phyloP scores from a whole-genome alignment of 371 early-diverging fungal species.

The Mucor piriformis region DNA sequence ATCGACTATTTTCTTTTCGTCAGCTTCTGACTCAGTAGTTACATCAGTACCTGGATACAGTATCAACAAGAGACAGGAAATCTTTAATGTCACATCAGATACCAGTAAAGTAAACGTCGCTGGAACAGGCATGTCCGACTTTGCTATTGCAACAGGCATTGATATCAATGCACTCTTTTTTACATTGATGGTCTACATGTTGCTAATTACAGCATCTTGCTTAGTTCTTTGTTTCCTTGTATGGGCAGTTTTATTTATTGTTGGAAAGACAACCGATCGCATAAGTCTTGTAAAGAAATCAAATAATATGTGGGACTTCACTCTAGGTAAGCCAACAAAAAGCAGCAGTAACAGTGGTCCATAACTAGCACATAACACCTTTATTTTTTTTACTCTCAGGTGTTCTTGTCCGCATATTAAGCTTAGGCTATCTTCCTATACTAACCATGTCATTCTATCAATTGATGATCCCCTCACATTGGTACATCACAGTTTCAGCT shows the following conservation, averaged over 20 bases:
- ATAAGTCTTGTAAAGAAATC: not conserved
- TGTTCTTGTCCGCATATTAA: constrained; percentile 33
- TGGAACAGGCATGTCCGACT: constrained; percentile 44
- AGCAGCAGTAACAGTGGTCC: not conserved
- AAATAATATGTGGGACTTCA: constrained; percentile 24
- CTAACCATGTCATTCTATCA: constrained; percentile 42
- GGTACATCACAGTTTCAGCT: constrained; percentile 34
- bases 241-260: constrained; percentile 12
- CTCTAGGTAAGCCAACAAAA: constrained; percentile 23
- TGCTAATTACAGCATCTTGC: constrained; percentile 34
- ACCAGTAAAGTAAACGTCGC: constrained; percentile 20
- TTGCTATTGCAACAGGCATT: constrained; percentile 47
- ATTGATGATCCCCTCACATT: constrained; percentile 41
- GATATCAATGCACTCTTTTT: constrained; percentile 47
- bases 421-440: constrained; percentile 42
- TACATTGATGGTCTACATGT: constrained; percentile 31
- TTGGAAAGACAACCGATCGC: not conserved
- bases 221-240: constrained; percentile 24
- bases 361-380: no score
- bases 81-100: not conserved
- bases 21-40: not conserved
- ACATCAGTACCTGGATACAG: constrained; percentile 13
- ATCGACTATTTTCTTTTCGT: not conserved
- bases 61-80: constrained; percentile 20
- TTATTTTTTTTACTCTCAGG: constrained; percentile 26